Evolutionary conservation across 2,329 filamentous ascomycete species (phyloP).

Genomic region (Myotisia sp.): DNA sequence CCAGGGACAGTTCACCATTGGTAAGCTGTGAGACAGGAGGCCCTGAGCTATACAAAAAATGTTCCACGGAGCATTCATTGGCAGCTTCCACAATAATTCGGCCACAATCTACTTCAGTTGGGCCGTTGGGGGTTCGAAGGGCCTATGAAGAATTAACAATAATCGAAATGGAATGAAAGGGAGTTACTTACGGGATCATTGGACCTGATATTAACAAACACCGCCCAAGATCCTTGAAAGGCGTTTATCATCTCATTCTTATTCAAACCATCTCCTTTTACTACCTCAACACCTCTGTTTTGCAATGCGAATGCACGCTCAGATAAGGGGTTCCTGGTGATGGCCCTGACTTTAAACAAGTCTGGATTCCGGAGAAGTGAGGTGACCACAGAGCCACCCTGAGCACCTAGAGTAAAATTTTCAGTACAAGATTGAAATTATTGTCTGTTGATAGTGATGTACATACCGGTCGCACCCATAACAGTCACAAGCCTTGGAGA

Average conservation of each 20-base stretch:
- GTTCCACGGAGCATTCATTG: too few species aligned
- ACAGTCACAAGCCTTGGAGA: constrained; percentile 34
- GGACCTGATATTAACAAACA: constrained; percentile 16
- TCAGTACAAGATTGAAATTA: too few species aligned
- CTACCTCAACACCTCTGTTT: constrained; percentile 15
- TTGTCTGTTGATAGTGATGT: too few species aligned
- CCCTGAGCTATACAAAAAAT: too few species aligned
- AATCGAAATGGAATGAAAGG: too few species aligned
- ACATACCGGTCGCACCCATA: constrained; percentile 41
- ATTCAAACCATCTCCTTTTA: constrained; percentile 15
- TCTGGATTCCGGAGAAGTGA: constrained; percentile 33
- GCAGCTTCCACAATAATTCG: neutral
- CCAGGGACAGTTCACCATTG: neutral
- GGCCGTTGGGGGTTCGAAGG: too few species aligned
- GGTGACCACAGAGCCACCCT: constrained; percentile 37
- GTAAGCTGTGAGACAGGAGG: too few species aligned
- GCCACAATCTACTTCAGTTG: neutral
- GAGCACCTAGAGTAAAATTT: too few species aligned
- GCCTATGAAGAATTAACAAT: too few species aligned
- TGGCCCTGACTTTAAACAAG: constrained; percentile 38
- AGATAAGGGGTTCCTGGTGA: constrained; percentile 34
- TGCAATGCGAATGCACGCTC: constrained; percentile 13
- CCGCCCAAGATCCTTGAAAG: constrained; percentile 15
- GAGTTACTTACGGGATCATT: too few species aligned
- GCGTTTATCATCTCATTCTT: constrained; percentile 14